Base-by-base conservation (phyloP, 352 stramenopile species). In the Elongisporangium anandrum region DNA sequence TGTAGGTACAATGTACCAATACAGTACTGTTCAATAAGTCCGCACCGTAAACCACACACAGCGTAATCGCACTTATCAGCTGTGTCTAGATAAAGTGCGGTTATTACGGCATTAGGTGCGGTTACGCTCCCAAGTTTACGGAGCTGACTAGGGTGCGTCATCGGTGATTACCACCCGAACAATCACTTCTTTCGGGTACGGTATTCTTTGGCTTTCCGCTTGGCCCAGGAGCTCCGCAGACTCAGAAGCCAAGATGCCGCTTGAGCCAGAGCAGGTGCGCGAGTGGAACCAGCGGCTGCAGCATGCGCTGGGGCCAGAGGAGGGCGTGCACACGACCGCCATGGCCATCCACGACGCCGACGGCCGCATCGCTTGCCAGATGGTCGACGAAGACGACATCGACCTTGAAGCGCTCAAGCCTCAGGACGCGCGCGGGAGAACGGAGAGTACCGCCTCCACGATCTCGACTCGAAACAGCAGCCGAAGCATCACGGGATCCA, bases 301-400 rank as follows among this genome's bases (percentile, higher is more conserved):
- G 34, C 34, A 45, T 45, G 34, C 34, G 34, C 34, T 45, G 34
- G 34, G 34, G 12, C 34, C 34, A 12, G 34, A 45, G 10, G 34
- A 45, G 3, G 34, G 34, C 9, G 34, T 45, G 10, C 34, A 45
- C 13, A 45, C 34, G 10, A 45, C 34, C 10, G 34, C 34, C 9
- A 45, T 45, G 34, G 34, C 34, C 34, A 17, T 45, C 34, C 34
- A 45, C 34, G 34, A 45, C 34, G 34, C 34, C 34, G 34, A 45
- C 34, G 34, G 34, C 13, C 34, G 34, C 34, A 45, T 45, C 34
- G 34, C 34, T 12, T 45, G 34, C 34, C 34, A 45, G 17, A 45
- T 45, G 34, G 34, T 45, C 10, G 34, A 45, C 12, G 71, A 77
- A 56, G 68, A 67, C 8, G 56, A 65, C 48, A 73, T 73, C 50